Conservation (phyloP, 108 stramenopile genomes). For the Poteriospumella lacustris region DNA sequence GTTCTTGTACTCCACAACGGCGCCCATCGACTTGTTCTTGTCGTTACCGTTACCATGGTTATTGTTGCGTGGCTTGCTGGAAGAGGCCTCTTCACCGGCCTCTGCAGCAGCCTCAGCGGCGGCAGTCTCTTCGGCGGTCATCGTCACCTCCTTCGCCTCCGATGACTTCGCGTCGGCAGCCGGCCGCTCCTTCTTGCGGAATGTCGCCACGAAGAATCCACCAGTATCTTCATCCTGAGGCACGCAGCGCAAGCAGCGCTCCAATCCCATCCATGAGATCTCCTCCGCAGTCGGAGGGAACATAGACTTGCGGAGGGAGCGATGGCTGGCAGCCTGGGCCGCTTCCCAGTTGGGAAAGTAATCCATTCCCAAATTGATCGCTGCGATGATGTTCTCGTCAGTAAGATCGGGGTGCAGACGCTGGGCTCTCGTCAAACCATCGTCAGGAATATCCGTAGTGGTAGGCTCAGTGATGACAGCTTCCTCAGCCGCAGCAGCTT, state of each 20-base stretch:
- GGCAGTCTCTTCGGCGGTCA: background rate
- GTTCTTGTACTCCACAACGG: background rate
- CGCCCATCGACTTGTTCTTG: background rate
- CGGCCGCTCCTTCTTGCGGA: background rate
- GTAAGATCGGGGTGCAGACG: too few species aligned
- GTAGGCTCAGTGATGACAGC: too few species aligned
- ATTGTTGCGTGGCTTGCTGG: background rate
- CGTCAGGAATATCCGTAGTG: too few species aligned
- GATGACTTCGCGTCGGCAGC: background rate
- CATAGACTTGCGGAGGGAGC: constrained; percentile 37
- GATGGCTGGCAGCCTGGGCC: background rate
- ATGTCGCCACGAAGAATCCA: constrained; percentile 85
- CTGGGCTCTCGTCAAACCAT: too few species aligned
- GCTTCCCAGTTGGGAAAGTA: constrained; percentile 34
- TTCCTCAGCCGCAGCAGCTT: constrained; percentile 59
- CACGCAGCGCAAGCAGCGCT: constrained; percentile 81
- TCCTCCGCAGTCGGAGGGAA: constrained; percentile 43
- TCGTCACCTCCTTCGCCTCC: constrained; percentile 1
- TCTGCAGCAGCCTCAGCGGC: background rate
- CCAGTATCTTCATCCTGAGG: constrained; percentile 97
- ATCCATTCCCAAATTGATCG: constrained; percentile 35
- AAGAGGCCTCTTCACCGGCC: background rate
- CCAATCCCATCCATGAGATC: constrained; percentile 40
- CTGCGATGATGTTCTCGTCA: too few species aligned
- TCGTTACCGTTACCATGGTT: background rate